phyloP scores from a whole-genome alignment of 257 asterid species.

The Ilex asprella region DNA sequence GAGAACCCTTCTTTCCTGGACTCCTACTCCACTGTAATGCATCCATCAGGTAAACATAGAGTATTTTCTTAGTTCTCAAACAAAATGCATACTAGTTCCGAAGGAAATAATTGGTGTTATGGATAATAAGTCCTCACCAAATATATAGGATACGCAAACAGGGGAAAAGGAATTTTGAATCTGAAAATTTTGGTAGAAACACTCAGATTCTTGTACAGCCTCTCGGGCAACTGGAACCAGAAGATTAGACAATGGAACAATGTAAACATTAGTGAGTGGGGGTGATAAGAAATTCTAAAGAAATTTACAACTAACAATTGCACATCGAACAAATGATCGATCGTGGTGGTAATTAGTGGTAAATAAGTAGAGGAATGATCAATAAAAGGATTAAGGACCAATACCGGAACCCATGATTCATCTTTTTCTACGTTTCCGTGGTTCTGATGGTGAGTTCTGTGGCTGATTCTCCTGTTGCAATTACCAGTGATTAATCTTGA shows the following conservation, averaged over 20 bases:
- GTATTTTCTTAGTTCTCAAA: too few relatives aligned
- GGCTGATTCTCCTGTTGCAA: conserved; percentile 39
- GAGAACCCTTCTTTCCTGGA: conserved; percentile 96
- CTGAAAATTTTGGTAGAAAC: conserved; percentile 27
- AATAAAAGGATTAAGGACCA: background rate
- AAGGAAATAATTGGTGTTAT: too few relatives aligned
- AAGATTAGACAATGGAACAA: background rate
- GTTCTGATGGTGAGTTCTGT: conserved; percentile 37
- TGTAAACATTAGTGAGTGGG: background rate
- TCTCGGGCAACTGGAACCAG: conserved; percentile 30
- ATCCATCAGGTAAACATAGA: too few relatives aligned
- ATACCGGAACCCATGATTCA: conserved; percentile 51
- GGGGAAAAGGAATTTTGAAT: conserved; percentile 43
- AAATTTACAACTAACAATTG: background rate
- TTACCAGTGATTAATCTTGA: background rate
- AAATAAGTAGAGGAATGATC: background rate
- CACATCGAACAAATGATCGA: background rate
- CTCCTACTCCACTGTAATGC: conserved; percentile 58
- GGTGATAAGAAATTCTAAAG: background rate
- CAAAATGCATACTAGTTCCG: too few relatives aligned
- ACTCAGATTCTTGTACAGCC: conserved; percentile 24
- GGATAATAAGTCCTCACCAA: conserved; percentile 21
- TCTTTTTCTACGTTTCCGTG: conserved; percentile 43
- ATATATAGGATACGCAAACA: conserved; percentile 35
- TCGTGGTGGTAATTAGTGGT: too few relatives aligned